A percentile compares a stretch with the other conserved stretches of the same genome.
Conservation (phyloP, 2,329 filamentous ascomycete genomes). For the Neopestalotiopsis sp. region DNA sequence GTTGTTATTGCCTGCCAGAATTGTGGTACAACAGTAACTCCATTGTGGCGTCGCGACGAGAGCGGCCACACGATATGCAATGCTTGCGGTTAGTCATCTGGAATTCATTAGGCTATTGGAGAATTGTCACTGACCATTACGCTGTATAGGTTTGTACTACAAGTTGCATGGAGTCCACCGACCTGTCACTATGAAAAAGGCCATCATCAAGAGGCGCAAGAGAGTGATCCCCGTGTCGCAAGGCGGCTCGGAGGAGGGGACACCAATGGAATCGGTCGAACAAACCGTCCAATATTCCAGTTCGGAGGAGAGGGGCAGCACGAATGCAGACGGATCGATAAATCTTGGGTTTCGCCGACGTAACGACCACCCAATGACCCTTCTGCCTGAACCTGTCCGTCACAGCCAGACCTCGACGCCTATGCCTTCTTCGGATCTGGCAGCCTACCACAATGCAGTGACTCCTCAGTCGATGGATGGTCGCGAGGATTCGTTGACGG, state of each 20-base stretch:
- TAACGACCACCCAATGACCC: conserved; percentile 49
- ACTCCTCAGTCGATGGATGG: conserved; percentile 44
- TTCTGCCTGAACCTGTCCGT: conserved; percentile 52
- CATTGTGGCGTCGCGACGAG: conserved; percentile 93
- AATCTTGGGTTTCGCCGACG: conserved; percentile 64
- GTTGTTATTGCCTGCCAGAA: conserved; percentile 94
- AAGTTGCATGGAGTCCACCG: conserved; percentile 94
- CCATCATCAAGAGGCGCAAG: conserved; percentile 94
- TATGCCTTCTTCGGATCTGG: conserved; percentile 51
- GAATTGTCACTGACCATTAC: neutral
- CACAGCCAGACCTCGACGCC: conserved; percentile 51
- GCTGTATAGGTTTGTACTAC: conserved; percentile 79
- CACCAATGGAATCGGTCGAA: conserved; percentile 55
- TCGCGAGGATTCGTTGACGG: conserved; percentile 48
- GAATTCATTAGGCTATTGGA: neutral
- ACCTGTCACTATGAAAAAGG: conserved; percentile 98
- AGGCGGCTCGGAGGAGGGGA: conserved; percentile 47
- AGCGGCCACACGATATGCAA: conserved; percentile 97
- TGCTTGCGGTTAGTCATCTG: conserved; percentile 78
- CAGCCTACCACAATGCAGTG: conserved; percentile 56
- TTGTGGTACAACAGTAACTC: conserved; percentile 94
- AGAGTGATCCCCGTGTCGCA: conserved; percentile 83
- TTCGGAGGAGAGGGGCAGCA: conserved; percentile 55
- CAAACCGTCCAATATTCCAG: conserved; percentile 44
- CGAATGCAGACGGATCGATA: conserved; percentile 69